These are phyloP conservation scores for Monosporascus ibericus DNA, from an alignment of 2,329 filamentous ascomycete species.

Conservation along the genomic window DNA sequence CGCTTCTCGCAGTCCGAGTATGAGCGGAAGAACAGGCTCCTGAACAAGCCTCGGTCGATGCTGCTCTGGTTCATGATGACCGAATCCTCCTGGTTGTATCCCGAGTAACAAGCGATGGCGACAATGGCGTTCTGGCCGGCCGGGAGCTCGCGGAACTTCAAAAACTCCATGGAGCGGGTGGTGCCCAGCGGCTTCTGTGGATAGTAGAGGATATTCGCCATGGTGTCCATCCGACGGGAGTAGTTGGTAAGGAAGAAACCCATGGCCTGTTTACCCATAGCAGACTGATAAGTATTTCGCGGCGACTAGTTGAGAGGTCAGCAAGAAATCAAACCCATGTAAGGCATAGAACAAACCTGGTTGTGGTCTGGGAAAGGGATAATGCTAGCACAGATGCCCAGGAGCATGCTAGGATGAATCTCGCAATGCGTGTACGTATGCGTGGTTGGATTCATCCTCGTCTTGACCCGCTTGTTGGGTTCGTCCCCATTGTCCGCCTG, in stretches of 20 bases:
- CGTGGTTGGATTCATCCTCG: conserved; percentile 77
- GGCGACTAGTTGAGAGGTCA: conserved; percentile 60
- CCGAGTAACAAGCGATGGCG: conserved; percentile 93
- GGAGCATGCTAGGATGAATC: conserved; percentile 98
- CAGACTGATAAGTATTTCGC: conserved; percentile 97
- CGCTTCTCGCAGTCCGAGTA: conserved; percentile 98
- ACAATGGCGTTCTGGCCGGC: conserved; percentile 98
- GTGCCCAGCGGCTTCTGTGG: conserved; percentile 96
- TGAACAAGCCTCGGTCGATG: conserved; percentile 94
- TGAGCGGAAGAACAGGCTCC: conserved; percentile 94
- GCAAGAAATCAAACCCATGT: conserved; percentile 8
- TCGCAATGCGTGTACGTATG: conserved; percentile 97
- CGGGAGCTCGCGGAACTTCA: conserved; percentile 95
- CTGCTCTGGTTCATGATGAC: conserved; percentile 99
- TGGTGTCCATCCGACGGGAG: conserved; percentile 95
- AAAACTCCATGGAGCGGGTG: conserved; percentile 95
- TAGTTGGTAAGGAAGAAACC: conserved; percentile 98
- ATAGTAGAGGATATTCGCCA: conserved; percentile 99
- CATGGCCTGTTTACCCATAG: conserved; percentile 99
- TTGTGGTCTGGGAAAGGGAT: conserved; percentile 99
- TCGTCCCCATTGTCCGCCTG: conserved; percentile 59
- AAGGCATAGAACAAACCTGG: conserved; percentile 47
- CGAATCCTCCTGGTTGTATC: conserved; percentile 99
- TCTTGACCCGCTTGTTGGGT: conserved; percentile 81
- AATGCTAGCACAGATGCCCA: conserved; percentile 97